Evolutionary conservation across 495 filamentous ascomycete species (phyloP).

Genomic region (Tuber aestivum): DNA sequence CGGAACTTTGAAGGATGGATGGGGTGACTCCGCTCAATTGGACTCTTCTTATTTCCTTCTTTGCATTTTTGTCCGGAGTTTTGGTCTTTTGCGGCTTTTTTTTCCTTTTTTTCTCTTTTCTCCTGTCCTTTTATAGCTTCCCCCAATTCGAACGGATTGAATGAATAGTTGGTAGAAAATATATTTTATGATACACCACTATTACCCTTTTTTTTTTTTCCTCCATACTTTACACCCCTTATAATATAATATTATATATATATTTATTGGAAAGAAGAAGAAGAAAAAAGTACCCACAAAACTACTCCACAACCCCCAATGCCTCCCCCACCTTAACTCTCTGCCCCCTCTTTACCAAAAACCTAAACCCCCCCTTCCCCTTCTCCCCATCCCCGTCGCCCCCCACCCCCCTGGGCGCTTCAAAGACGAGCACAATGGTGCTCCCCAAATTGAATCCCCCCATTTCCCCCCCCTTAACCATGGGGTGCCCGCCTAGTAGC

Average conservation of each 20-base stretch:
- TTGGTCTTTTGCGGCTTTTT: not conserved
- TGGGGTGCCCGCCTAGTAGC: constrained; percentile 72
- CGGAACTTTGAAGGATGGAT: not conserved
- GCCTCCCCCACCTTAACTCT: constrained; percentile 81
- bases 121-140: not conserved
- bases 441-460: constrained; percentile 95
- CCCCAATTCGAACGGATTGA: not conserved
- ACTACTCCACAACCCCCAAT: constrained; percentile 58
- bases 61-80: not conserved
- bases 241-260: not conserved
- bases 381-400: constrained; percentile 45
- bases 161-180: not conserved
- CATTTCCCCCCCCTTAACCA: constrained; percentile 90
- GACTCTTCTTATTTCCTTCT: too few relatives aligned
- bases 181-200: constrained; percentile 7
- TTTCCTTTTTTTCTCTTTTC: too few relatives aligned
- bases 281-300: constrained; percentile 33
- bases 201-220: not conserved
- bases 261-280: not conserved
- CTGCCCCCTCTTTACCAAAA: constrained; percentile 77
- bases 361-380: constrained; percentile 66
- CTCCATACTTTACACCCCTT: not conserved
- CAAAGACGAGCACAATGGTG: constrained; percentile 93
- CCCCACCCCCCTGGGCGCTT: constrained; percentile 70
- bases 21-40: not conserved